Base-by-base conservation (phyloP, 371 early-diverging fungal genomes). In the Mucor irregularis region DNA sequence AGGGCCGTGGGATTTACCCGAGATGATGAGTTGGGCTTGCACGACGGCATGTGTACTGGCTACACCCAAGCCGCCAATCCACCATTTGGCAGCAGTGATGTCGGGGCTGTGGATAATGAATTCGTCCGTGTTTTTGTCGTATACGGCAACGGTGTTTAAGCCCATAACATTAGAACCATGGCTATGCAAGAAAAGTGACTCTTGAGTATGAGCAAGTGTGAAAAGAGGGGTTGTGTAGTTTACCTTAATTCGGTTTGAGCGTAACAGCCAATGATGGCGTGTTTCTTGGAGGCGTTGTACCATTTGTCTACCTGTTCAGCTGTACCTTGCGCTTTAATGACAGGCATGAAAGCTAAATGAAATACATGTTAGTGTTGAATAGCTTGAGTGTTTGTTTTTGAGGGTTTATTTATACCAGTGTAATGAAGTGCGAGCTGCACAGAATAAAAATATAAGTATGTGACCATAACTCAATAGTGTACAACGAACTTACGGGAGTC, bases 1-100 rank as follows among this genome's bases (percentile, higher is more conserved):
- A 8, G 90, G 87, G 7, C 96, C 96, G 69, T 83, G 81, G 55
- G 76, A 67, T 63, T 89, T 88, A 39, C 85, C 88, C 43, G 77
- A 74, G 45, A 93, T 81, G 25, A 91, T 74, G 45, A 95, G 69
- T 66, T 89, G 89, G 13, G 94, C 95, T 53, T 90, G 90, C 24
- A 95, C 88, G 48, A 89, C 81, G 21, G 90, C 86, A 68, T 94
- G 94, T 1, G 95, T 95, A 14, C 68, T 58, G 11, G 71, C 58
- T 10, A 69, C 69, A 11, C 84, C 84, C 7, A 84, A 61, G 17
- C 93, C 92, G 25, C 95, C 95, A 49, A 93, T 87, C 95, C 95
- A 94, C 93, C 93, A 94, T 59, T 92, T 92, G 40, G 90, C 79
- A 11, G 92, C 81, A n/a, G 90, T 84, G 11, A 91, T 57, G 40